Evolutionary conservation across 108 stramenopile genomes (phyloP).

Genomic region (Nitzschia inconspicua): DNA sequence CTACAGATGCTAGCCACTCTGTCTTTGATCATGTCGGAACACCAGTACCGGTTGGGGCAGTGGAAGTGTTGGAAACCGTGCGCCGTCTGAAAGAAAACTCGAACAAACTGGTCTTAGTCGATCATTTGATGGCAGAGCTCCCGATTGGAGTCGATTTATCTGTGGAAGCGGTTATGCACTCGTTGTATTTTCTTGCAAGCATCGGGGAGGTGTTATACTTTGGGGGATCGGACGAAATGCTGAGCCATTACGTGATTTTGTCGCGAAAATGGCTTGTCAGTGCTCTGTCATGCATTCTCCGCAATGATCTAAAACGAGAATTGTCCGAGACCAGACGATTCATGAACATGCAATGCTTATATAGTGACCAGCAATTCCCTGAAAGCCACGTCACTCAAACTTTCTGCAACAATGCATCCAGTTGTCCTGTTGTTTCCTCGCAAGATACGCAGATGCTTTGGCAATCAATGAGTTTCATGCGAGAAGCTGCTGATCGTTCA

Average conservation of each 20-base stretch:
- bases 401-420: constrained; percentile 21
- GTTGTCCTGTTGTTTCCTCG: constrained; percentile 44
- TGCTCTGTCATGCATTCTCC: constrained; percentile 66
- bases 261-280: constrained; percentile 77
- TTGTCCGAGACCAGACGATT: constrained; percentile 36
- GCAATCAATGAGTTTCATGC: constrained; percentile 68
- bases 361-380: constrained; percentile 34
- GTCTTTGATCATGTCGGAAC: constrained; percentile 51
- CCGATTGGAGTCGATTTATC: constrained; percentile 5
- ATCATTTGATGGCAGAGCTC: constrained; percentile 41
- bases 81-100: constrained; percentile 35
- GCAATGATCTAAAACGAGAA: constrained; percentile 51
- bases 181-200: constrained; percentile 37
- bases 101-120: constrained; percentile 44
- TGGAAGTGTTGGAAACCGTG: constrained; percentile 26
- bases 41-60: constrained; percentile 31
- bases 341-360: constrained; percentile 42
- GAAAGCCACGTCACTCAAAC: constrained; percentile 42
- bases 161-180: constrained; percentile 26
- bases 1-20: constrained; percentile 27
- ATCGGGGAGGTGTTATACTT: constrained; percentile 55
- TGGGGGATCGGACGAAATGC: constrained; percentile 32
- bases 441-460: constrained; percentile 62
- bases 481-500: constrained; percentile 62
- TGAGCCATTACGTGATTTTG: constrained; percentile 61